A percentile compares a stretch with the other conserved stretches of the same genome.
phyloP scores from a whole-genome alignment of 805 yeast genomes.

The Candida tammaniensis region DNA sequence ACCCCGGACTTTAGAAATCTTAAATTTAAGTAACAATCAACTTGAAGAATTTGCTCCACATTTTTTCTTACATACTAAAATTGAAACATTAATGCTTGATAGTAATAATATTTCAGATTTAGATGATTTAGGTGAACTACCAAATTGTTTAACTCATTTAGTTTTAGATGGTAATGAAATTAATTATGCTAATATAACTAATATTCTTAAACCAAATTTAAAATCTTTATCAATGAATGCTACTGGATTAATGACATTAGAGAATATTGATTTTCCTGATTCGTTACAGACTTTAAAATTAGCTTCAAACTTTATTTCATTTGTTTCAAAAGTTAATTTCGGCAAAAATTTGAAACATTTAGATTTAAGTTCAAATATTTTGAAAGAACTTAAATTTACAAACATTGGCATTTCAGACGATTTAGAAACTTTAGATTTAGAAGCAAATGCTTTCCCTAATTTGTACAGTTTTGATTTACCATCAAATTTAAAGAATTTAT shows the following conservation, averaged over 20 bases:
- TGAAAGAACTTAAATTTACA: neutral
- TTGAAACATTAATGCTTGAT: conserved; percentile 13
- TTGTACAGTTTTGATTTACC: conserved; percentile 2
- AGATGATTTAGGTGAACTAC: conserved; percentile 22
- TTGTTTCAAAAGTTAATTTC: conserved; percentile 14
- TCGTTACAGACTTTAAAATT: conserved; percentile 14
- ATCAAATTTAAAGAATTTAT: conserved; percentile 1
- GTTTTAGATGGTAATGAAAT: conserved; percentile 20
- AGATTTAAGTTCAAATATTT: conserved; percentile 15
- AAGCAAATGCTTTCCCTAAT: conserved; percentile 1
- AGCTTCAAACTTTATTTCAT: conserved; percentile 16
- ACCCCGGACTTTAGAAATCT: conserved; percentile 14
- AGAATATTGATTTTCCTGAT: conserved; percentile 15
- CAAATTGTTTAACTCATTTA: conserved; percentile 13
- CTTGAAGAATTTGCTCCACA: conserved; percentile 13
- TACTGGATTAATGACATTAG: conserved; percentile 18
- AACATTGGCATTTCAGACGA: neutral
- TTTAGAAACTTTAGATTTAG: neutral
- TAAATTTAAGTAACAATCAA: conserved; percentile 15
- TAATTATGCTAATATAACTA: conserved; percentile 16
- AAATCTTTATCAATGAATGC: conserved; percentile 16
- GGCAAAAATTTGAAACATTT: conserved; percentile 11
- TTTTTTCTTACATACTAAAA: conserved; percentile 11
- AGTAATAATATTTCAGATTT: conserved; percentile 20
- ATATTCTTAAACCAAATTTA: conserved; percentile 18